Base-by-base conservation (phyloP, 768 basidiomycete genomes). In the Mrakia gelida region DNA sequence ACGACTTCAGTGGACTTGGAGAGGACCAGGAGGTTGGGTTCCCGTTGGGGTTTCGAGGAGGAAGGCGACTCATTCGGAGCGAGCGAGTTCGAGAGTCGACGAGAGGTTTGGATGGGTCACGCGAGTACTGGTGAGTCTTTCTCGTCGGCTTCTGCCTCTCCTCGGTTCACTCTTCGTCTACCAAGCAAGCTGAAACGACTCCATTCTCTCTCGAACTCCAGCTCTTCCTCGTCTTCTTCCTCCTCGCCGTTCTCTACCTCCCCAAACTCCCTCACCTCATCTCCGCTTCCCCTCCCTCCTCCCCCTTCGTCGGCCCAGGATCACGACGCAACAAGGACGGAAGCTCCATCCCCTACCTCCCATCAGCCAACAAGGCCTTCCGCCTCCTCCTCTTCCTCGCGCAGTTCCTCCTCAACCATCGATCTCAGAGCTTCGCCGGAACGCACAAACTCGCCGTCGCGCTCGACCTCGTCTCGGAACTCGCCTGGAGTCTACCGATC, bases 191-290 rank as follows among this genome's bases (percentile, higher is more conserved):
- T n/a, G n/a, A n/a, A n/a, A n/a, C n/a, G n/a, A n/a, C 15, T 15
- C 45, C 11, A 45, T 45, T 45, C 45, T 38, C 23, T 56, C 26
- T 15, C 59, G 4, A 56, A 26, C 56, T n/a, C n/a, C 10, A 59
- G 59, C 59, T 59, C 59, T 59, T 28, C 59, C 59, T 59, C 59
- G 26, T 59, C 59, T 59, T 59, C 59, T 59, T 59, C 59, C 59
- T 59, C n/a, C 6, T 59, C 59, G 59, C 23, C 59, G 59, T 59
- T 5, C 59, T 59, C 6, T 59, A n/a, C n/a, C 59, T 59, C 26
- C 59, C 59, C 59, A 59, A 59, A n/a, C 59, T 59, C 59, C 59
- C 59, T 59, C 59, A 28, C n/a, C 59, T 59, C 59, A 59, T 59
- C n/a, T 28, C 59, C 7, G 59, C 59, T n/a, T 59, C n/a, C 26